Evolutionary conservation across 2,329 filamentous ascomycete genomes (phyloP), one percentile per base, ranked within the genome.

Genomic region (Neonectria magnoliae): DNA sequence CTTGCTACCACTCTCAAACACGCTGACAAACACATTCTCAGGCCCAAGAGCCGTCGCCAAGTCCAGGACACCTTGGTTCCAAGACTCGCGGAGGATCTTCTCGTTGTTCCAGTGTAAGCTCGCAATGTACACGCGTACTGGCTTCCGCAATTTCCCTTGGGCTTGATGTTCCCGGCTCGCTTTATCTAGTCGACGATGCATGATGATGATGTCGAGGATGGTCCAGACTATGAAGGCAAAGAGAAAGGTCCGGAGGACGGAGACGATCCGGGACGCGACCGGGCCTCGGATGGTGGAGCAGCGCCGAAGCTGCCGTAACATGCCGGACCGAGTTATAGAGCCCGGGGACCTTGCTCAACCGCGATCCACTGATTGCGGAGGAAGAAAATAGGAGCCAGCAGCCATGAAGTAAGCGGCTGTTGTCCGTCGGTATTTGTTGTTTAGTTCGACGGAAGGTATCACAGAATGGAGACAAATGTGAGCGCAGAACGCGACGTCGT

Each of bases 91-190:
- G 2, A 93, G 81, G 29, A 91, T 80, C 2, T 73, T 73, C 62
- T 85, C 90, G 64, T 87, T 87, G 70, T 90, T 92, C 84, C 88
- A 91, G 71, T 91, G 88, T 71, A 90, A 87, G 63, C 85, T 87
- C 2, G 88, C 87, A 64, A 93, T 90, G 78, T 87, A 92, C 62
- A 93, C 83, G 58, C 79, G 76, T 13, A 18, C 44, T 4, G 57
- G 48, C 13, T 59, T 59, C 8, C 42, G 22, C 11, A 33, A 29
- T 20, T 22, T n/a, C 4, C 14, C 5, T 1, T 59, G 22, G 4
- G 36, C n/a, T 9, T 13, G 47, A 27, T 16, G 27, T 16, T 44
- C 16, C 8, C 31, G 13, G 29, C 29, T 22, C 2, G 56, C 56
- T 9, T 16, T 13, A 22, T 42, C 11, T 5, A 51, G 45, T 5